These are phyloP conservation scores for Basipetospora chlamydospora DNA, from an alignment of 2,329 filamentous ascomycete genomes.

Conservation along the genomic window DNA sequence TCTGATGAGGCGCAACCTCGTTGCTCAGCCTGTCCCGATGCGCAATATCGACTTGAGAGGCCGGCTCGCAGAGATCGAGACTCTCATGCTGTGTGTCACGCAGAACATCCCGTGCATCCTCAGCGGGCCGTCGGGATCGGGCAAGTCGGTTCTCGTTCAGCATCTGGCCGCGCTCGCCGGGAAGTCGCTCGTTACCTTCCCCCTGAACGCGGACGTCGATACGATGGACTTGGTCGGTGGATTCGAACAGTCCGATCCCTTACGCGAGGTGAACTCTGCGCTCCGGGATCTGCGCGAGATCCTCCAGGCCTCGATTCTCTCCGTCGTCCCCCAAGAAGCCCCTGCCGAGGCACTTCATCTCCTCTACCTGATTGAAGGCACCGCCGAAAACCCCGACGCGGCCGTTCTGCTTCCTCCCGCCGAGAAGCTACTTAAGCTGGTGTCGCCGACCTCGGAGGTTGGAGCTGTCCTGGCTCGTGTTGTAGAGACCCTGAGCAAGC, in stretches of 20 bases:
- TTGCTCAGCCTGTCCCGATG: conserved; percentile 35
- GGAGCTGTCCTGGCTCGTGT: conserved; percentile 31
- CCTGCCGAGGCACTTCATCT: conserved; percentile 33
- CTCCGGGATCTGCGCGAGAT: conserved; percentile 34
- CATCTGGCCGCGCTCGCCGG: conserved; percentile 71
- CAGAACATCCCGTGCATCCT: conserved; percentile 81
- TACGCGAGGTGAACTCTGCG: conserved; percentile 51
- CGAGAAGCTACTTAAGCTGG: conserved; percentile 22
- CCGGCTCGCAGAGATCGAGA: conserved; percentile 64
- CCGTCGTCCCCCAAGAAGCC: conserved; percentile 29
- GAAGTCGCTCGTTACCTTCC: conserved; percentile 63
- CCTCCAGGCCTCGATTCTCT: conserved; percentile 35
- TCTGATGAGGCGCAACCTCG: conserved; percentile 44
- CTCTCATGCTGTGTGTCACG: conserved; percentile 72
- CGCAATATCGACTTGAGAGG: conserved; percentile 34
- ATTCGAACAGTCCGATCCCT: conserved; percentile 83
- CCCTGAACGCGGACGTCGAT: conserved; percentile 89
- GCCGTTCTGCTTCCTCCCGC: conserved; percentile 23
- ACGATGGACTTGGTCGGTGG: conserved; percentile 95
- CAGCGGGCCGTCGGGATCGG: conserved; percentile 70
- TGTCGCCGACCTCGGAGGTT: conserved; percentile 30
- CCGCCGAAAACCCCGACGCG: conserved; percentile 20
- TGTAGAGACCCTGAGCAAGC: conserved; percentile 33
- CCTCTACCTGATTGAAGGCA: conserved; percentile 32
- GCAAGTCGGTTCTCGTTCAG: conserved; percentile 69